Conservation (phyloP, 306 rosid species). For the Benincasa hispida region DNA sequence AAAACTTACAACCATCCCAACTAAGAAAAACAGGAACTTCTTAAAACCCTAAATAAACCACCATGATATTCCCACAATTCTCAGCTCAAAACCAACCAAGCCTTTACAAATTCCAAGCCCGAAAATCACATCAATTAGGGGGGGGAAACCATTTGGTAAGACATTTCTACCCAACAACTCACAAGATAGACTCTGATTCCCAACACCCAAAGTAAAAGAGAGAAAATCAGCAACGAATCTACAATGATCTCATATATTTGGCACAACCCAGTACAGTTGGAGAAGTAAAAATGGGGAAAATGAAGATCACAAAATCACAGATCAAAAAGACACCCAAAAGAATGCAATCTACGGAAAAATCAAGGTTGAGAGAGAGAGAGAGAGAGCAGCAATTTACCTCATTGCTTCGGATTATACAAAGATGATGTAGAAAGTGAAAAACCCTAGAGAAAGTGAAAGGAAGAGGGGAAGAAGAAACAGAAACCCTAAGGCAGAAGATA, state of each 20-base stretch:
- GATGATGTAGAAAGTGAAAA: not conserved
- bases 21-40: not conserved
- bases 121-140: not conserved
- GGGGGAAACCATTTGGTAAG: too few species aligned
- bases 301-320: not conserved
- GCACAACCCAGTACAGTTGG: not conserved
- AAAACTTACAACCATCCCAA: not conserved
- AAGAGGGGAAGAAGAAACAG: not conserved
- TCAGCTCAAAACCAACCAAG: not conserved
- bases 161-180: not conserved
- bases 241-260: not conserved
- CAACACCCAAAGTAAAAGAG: not conserved
- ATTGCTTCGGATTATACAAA: not conserved
- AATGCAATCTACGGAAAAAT: not conserved
- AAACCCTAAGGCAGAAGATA: slow-evolving; percentile 4
- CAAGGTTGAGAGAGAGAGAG: not conserved
- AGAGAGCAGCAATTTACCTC: not conserved
- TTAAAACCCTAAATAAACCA: not conserved
- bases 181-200: not conserved
- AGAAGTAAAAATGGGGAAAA: not conserved
- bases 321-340: not conserved
- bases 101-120: not conserved
- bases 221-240: not conserved
- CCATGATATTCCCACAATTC: not conserved
- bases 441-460: not conserved